These are phyloP conservation scores for Fusarium papillatum DNA, from an alignment of 2,329 filamentous ascomycete genomes.

Conservation along the genomic window DNA sequence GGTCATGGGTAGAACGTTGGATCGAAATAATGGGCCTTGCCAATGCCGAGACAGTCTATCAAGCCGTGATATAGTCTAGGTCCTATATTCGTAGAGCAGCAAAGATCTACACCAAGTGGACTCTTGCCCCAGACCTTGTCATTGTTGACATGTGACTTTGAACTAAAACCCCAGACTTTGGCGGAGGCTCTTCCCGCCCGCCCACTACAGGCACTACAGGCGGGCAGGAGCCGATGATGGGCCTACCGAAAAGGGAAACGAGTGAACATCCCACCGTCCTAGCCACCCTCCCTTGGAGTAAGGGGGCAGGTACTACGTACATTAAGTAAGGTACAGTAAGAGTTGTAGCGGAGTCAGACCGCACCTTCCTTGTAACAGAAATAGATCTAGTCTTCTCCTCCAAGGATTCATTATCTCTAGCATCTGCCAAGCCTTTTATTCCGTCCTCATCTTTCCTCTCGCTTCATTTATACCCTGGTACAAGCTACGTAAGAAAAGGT, in stretches of 20 bases:
- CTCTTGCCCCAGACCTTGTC: not conserved
- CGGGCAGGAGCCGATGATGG: constrained; percentile 1
- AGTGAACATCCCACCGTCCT: not conserved
- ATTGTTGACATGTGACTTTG: constrained; percentile 28
- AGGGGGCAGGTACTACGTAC: not conserved
- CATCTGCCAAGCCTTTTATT: constrained; percentile 24
- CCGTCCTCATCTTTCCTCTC: constrained; percentile 12
- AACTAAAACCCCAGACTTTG: constrained; percentile 34
- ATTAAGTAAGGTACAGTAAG: not conserved
- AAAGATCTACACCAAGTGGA: constrained; percentile 1
- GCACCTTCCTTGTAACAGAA: not conserved
- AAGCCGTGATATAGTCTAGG: not conserved
- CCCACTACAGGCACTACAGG: not conserved
- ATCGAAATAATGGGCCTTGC: not conserved
- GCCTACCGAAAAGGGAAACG: constrained; percentile 15
- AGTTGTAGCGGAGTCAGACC: not conserved
- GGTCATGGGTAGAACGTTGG: not conserved
- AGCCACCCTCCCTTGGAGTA: not conserved
- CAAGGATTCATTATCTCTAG: not conserved
- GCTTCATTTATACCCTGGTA: constrained; percentile 22
- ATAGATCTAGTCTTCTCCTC: not conserved
- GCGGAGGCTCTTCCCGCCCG: constrained; percentile 4
- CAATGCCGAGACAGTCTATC: not conserved
- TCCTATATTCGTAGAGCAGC: not conserved
- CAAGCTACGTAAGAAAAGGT: constrained; percentile 25